phyloP scores from a whole-genome alignment of 2,329 filamentous ascomycete genomes.

The Nigrospora sphaerica region DNA sequence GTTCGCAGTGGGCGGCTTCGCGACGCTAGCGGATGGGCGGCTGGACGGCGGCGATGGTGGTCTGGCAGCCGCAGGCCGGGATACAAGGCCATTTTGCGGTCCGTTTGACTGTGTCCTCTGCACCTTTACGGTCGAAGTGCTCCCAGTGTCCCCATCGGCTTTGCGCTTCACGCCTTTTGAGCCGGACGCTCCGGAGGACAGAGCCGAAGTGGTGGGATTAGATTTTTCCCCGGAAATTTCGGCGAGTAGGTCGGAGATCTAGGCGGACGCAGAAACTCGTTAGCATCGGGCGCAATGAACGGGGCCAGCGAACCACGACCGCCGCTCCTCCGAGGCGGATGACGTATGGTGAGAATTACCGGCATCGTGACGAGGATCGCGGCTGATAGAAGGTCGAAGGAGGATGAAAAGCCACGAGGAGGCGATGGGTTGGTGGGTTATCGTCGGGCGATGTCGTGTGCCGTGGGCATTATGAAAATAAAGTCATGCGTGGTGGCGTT shows the following conservation, averaged over 20 bases:
- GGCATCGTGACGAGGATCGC: not conserved
- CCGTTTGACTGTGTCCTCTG: conserved; percentile 9
- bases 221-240: conserved; percentile 52
- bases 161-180: conserved; percentile 44
- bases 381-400: no score
- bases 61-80: not conserved
- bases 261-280: not conserved
- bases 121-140: conserved; percentile 14
- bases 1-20: conserved; percentile 5
- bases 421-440: not conserved
- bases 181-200: conserved; percentile 17
- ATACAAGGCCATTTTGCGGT: not conserved
- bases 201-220: conserved; percentile 22
- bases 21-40: conserved; percentile 7
- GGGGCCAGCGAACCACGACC: no score
- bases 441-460: conserved; percentile 2
- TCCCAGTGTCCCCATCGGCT: conserved; percentile 39
- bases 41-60: conserved; percentile 9
- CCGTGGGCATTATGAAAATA: conserved; percentile 1
- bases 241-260: conserved; percentile 53
- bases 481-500: conserved; percentile 2
- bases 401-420: no score
- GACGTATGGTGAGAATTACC: not conserved
- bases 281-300: not conserved
- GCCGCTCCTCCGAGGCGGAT: no score